Base-by-base conservation (phyloP, 2,329 filamentous ascomycete species). In the Eutypa lata region DNA sequence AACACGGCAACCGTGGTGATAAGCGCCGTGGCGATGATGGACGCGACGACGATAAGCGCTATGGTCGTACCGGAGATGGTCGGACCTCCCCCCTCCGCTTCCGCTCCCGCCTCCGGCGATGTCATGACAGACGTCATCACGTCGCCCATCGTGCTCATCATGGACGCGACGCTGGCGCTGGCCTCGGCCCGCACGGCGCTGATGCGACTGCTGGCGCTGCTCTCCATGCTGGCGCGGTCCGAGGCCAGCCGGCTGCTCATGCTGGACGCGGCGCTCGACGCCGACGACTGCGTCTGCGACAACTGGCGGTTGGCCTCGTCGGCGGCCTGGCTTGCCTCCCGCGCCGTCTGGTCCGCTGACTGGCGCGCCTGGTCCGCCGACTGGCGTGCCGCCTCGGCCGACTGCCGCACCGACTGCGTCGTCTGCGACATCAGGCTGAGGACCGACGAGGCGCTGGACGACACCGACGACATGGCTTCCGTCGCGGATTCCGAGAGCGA, bases 131-230 rank as follows among this genome's bases (percentile, higher is more conserved):
- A 60, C 50, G 65, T 58, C 8, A 67, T 63, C 50, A 62, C 58
- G 51, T 63, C 67, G 19, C 61, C 63, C 28, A 68, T 66, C 19
- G 67, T 68, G 52, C 73, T 69, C n/a, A 76, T 66, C 57, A 75
- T 80, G 69, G 81, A 84, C 45, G 75, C 76, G 16, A 85, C 75
- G 42, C 73, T 76, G 35, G 85, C 61, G 7, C 81, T 82, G 3
- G 78, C 81, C 50, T 82, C 78, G 10, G 67, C 69, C 64, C 81
- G 76, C 16, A 81, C 82, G 38, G 79, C 61, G 51, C 68, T 68
- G 40, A 84, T 72, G 2, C 78, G 78, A 49, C 58, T 59, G 47
- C 55, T 65, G 2, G 65, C 65, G 48, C 64, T 67, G 49, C 61
- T 64, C 51, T 62, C 56, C 14, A 57, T 61, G 47, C 66, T 67